These are phyloP conservation scores for Lotmaria passim DNA, from an alignment of 208 protist genomes.

Conservation along the genomic window DNA sequence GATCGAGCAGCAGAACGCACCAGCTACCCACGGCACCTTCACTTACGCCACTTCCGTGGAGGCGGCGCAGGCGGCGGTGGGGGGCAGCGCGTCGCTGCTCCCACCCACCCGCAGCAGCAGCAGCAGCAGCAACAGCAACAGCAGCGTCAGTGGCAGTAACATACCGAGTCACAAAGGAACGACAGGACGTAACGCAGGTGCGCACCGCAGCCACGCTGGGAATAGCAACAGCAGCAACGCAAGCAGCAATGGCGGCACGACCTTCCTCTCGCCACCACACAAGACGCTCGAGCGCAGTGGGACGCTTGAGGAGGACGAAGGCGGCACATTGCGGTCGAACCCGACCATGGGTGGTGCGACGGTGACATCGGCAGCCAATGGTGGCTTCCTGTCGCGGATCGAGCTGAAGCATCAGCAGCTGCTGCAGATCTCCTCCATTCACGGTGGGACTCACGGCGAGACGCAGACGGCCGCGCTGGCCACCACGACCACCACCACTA, in stretches of 20 bases:
- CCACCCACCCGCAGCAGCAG: slow-evolving; percentile 31
- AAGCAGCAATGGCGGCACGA: neutral
- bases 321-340: slow-evolving; percentile 10
- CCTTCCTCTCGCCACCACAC: slow-evolving; percentile 2
- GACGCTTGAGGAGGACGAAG: slow-evolving; percentile 17
- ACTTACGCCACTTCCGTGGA: slow-evolving; percentile 15
- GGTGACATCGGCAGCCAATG: no score
- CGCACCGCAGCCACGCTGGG: neutral
- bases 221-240: slow-evolving; percentile 16
- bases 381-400: neutral
- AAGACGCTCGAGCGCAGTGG: neutral
- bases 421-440: neutral
- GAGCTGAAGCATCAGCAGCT: slow-evolving; percentile 17
- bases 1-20: slow-evolving; percentile 20
- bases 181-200: neutral
- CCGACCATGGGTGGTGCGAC: neutral
- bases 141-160: neutral
- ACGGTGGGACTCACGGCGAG: slow-evolving; percentile 22
- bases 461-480: slow-evolving; percentile 21
- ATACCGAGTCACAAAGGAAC: neutral
- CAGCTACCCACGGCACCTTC: slow-evolving; percentile 12
- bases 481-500: slow-evolving; percentile 13
- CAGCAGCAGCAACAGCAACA: slow-evolving; percentile 8
- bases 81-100: slow-evolving; percentile 26
- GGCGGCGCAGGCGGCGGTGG: slow-evolving; percentile 20